Percentiles rank a stretch among this genome's conserved stretches.
Evolutionary conservation across 176 grass and related monocot species (phyloP).

Genomic region (Zoysia pacifica): DNA sequence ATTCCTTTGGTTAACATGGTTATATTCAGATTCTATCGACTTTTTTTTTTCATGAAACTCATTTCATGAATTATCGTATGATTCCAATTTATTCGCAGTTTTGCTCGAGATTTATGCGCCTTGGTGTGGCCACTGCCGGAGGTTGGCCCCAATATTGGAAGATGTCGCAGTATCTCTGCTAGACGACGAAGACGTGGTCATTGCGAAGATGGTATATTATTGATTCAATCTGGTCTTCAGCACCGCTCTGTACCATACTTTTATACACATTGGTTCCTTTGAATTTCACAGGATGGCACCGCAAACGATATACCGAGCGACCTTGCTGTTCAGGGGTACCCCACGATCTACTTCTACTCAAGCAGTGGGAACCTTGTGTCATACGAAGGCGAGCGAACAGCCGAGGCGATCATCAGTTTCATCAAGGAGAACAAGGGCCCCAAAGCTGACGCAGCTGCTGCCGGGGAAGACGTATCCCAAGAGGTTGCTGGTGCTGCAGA

Average conservation of each 20-base stretch:
- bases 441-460: conserved; percentile 21
- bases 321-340: conserved; percentile 58
- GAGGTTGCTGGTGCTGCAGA: conserved; percentile 17
- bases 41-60: not conserved
- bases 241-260: not conserved
- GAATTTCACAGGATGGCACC: conserved; percentile 68
- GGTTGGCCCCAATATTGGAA: conserved; percentile 77
- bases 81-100: conserved; percentile 44
- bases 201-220: conserved; percentile 82
- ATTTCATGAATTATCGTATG: not conserved
- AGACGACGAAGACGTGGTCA: conserved; percentile 62
- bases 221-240: not conserved
- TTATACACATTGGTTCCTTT: not conserved
- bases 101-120: conserved; percentile 88
- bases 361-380: conserved; percentile 51
- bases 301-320: conserved; percentile 68
- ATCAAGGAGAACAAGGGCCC: conserved; percentile 65
- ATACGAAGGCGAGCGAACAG: conserved; percentile 53
- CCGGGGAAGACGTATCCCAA: conserved; percentile 21
- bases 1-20: not conserved
- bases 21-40: not conserved
- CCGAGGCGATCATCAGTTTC: conserved; percentile 60
- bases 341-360: conserved; percentile 70
- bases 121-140: conserved; percentile 82
- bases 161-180: conserved; percentile 65